Evolutionary conservation across 345 rosid genomes (phyloP).

Genomic region (Jatropha curcas): DNA sequence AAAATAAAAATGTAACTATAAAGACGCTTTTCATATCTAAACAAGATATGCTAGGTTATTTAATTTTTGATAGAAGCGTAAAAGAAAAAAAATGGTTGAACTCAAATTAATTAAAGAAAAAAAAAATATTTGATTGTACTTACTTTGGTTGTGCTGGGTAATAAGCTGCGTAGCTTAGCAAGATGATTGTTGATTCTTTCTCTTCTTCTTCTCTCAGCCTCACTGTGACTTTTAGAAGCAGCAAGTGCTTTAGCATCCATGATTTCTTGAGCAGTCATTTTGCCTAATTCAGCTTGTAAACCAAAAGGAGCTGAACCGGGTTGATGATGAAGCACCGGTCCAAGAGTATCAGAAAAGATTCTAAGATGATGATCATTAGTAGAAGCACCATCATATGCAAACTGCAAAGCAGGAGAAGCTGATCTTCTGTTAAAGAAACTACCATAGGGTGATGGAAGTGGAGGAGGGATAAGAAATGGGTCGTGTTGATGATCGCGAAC

Average conservation of each 20-base stretch:
- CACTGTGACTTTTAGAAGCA: conserved; percentile 97
- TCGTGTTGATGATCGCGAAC: conserved; percentile 43
- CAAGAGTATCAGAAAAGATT: conserved; percentile 78
- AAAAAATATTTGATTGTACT: conserved; percentile 26
- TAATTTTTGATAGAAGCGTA: too few species aligned
- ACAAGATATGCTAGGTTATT: too few species aligned
- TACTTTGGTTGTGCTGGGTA: conserved; percentile 98
- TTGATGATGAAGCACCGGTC: conserved; percentile 63
- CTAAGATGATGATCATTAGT: conserved; percentile 70
- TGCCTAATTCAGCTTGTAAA: conserved; percentile 76
- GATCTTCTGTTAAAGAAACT: conserved; percentile 57
- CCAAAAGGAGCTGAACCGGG: conserved; percentile 70
- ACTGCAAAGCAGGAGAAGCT: conserved; percentile 60
- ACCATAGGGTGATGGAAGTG: conserved; percentile 57
- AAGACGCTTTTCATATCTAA: conserved; percentile 22
- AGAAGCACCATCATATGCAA: conserved; percentile 64
- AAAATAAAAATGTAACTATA: conserved; percentile 27
- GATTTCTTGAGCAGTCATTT: conserved; percentile 93
- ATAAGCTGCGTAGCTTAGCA: conserved; percentile 87
- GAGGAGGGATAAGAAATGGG: conserved; percentile 65
- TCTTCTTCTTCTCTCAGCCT: conserved; percentile 93
- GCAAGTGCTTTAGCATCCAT: conserved; percentile 99
- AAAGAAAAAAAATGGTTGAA: too few species aligned
- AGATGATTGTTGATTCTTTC: conserved; percentile 97
- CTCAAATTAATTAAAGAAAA: too few species aligned